Evolutionary conservation across 805 yeast species (phyloP).

Genomic region (Hanseniaspora valbyensis): DNA sequence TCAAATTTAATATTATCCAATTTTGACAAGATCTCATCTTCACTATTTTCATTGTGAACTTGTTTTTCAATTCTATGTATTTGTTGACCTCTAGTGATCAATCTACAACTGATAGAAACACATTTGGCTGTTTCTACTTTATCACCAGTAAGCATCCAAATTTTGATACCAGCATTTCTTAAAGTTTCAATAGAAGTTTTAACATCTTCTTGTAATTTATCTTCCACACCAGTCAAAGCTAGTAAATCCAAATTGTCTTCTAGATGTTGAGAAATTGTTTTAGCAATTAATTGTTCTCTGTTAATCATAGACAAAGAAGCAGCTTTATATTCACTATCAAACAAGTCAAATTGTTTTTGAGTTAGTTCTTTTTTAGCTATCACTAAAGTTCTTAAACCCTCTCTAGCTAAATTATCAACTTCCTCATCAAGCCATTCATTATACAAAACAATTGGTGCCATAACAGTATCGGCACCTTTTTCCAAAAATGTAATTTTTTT

Average conservation of each 20-base stretch:
- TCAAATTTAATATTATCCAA: slow-evolving; percentile 57
- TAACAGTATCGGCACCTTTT: slow-evolving; percentile 95
- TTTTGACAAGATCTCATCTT: slow-evolving; percentile 59
- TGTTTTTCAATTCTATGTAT: slow-evolving; percentile 75
- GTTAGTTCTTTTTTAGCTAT: slow-evolving; percentile 73
- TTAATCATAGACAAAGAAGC: slow-evolving; percentile 72
- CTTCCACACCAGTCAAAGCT: slow-evolving; percentile 97
- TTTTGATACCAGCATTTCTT: slow-evolving; percentile 91
- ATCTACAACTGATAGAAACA: slow-evolving; percentile 90
- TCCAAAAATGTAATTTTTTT: slow-evolving; percentile 63
- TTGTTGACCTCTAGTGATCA: slow-evolving; percentile 86
- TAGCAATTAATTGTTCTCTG: slow-evolving; percentile 66
- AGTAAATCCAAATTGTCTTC: slow-evolving; percentile 76
- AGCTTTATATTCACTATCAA: slow-evolving; percentile 50
- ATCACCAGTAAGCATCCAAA: slow-evolving; percentile 99
- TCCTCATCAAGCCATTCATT: slow-evolving; percentile 98
- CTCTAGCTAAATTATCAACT: slow-evolving; percentile 95
- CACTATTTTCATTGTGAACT: slow-evolving; percentile 35
- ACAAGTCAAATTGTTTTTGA: slow-evolving; percentile 45
- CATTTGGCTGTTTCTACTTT: slow-evolving; percentile 97
- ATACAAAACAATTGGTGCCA: slow-evolving; percentile 67
- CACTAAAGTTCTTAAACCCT: slow-evolving; percentile 90
- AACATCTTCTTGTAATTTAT: slow-evolving; percentile 81
- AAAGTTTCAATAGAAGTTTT: slow-evolving; percentile 83
- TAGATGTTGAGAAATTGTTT: slow-evolving; percentile 53